These are phyloP conservation scores for Picea glauca DNA, from an alignment of 75 land plant genomes.

Conservation along the genomic window DNA sequence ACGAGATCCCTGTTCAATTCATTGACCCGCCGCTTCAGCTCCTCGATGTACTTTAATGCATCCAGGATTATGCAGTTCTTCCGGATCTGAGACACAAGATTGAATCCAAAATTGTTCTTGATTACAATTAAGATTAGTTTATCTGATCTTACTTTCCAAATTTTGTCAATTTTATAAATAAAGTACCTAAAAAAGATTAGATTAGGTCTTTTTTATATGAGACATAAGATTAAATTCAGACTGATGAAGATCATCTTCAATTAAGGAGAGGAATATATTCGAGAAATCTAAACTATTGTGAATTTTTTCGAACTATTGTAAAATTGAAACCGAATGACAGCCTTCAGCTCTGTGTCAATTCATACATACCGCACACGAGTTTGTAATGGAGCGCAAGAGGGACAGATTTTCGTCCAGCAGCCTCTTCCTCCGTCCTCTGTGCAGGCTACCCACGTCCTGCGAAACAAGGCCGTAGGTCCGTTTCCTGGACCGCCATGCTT, in stretches of 20 bases:
- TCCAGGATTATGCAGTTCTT: constrained; percentile 35
- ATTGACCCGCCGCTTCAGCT: constrained; percentile 32
- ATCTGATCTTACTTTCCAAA: neutral
- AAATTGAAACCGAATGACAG: too few relatives aligned
- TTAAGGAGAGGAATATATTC: neutral
- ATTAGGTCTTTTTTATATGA: neutral
- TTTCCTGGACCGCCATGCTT: neutral
- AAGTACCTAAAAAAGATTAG: neutral
- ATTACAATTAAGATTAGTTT: neutral
- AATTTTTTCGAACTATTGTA: neutral
- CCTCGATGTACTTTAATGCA: constrained; percentile 44
- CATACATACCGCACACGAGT: constrained; percentile 52
- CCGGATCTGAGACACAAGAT: constrained; percentile 11
- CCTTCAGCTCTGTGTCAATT: neutral
- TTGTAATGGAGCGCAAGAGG: constrained; percentile 53
- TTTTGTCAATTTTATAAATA: neutral
- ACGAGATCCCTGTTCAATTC: constrained; percentile 22
- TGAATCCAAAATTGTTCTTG: too few relatives aligned
- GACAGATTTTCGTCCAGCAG: constrained; percentile 56
- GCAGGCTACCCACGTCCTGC: neutral
- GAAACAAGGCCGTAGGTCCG: neutral
- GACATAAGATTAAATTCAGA: too few relatives aligned
- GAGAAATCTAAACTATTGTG: neutral
- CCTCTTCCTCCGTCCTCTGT: neutral
- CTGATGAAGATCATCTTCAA: too few relatives aligned